Percentiles rank a stretch among this genome's conserved stretches.
phyloP scores from a whole-genome alignment of 768 basidiomycete genomes.

The Hortiboletus flavorubellus region DNA sequence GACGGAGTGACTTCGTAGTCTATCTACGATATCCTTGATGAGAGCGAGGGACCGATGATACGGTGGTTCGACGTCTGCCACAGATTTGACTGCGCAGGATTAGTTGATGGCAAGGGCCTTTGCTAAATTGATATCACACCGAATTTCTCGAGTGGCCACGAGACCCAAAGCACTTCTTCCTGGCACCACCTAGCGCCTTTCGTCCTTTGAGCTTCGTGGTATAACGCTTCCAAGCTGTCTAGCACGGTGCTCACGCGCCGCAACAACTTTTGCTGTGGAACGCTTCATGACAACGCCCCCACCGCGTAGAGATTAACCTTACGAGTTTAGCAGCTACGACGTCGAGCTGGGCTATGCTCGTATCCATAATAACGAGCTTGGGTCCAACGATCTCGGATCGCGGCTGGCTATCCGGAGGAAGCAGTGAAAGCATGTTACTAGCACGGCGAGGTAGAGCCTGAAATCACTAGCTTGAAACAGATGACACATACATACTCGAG shows the following conservation, averaged over 20 bases:
- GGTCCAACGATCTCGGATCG: conserved; percentile 58
- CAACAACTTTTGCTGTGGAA: conserved; percentile 63
- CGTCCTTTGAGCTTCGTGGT: conserved; percentile 64
- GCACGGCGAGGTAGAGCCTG: not conserved
- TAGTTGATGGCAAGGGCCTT: not conserved
- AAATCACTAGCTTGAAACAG: not conserved
- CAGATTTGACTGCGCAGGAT: conserved; percentile 45
- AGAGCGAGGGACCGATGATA: conserved; percentile 65
- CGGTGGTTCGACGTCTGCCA: conserved; percentile 54
- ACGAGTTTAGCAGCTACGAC: conserved; percentile 63
- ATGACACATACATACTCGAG: conserved; percentile 61
- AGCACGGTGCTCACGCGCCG: conserved; percentile 59
- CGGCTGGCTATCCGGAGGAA: conserved; percentile 53
- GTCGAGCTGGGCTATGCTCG: conserved; percentile 57
- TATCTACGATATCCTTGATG: conserved; percentile 53
- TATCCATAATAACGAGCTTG: conserved; percentile 67
- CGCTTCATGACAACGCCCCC: not conserved
- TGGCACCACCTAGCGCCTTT: conserved; percentile 73
- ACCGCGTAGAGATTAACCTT: conserved; percentile 21
- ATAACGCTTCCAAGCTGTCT: conserved; percentile 60
- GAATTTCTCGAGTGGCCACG: conserved; percentile 80
- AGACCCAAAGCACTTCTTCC: conserved; percentile 73
- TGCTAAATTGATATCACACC: conserved; percentile 40
- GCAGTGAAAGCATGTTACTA: conserved; percentile 62
- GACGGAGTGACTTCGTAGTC: conserved; percentile 59